Conservation (phyloP, 176 grass and related monocot species). For the Bolboschoenus planiculmis region DNA sequence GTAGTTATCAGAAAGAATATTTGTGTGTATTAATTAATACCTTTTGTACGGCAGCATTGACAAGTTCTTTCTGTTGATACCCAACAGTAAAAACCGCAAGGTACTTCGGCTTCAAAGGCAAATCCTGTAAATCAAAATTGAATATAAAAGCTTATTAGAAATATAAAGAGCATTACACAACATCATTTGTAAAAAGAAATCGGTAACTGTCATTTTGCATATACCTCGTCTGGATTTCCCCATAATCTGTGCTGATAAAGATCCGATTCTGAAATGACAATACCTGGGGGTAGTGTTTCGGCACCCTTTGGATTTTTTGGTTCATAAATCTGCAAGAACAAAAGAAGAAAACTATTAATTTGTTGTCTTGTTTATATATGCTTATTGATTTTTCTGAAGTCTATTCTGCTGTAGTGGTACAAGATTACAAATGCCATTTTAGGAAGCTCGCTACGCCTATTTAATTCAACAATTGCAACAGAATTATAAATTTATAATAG, state of each 20-base stretch:
- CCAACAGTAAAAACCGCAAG: conserved; percentile 92
- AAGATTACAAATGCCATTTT: background rate
- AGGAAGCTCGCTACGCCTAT: background rate
- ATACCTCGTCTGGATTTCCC: conserved; percentile 39
- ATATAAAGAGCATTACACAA: background rate
- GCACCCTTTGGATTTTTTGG: conserved; percentile 30
- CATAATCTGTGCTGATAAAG: conserved; percentile 33
- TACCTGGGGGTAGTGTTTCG: conserved; percentile 27
- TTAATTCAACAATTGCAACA: background rate
- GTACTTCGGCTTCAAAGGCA: conserved; percentile 65
- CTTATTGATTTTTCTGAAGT: background rate
- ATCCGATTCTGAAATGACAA: conserved; percentile 33
- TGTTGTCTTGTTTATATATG: too few relatives aligned
- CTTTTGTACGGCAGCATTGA: conserved; percentile 77
- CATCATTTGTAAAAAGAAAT: background rate
- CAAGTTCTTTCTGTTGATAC: conserved; percentile 77
- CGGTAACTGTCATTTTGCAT: background rate
- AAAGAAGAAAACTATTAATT: background rate
- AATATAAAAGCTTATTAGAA: background rate
- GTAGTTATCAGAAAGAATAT: too few relatives aligned
- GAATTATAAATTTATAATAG: background rate
- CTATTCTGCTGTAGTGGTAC: background rate
- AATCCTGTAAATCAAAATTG: conserved; percentile 50
- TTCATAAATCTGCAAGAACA: conserved; percentile 28
- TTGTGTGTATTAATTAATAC: conserved; percentile 9